Evolutionary conservation across 2,329 filamentous ascomycete genomes (phyloP).

Genomic region (Lanzia echinophila): DNA sequence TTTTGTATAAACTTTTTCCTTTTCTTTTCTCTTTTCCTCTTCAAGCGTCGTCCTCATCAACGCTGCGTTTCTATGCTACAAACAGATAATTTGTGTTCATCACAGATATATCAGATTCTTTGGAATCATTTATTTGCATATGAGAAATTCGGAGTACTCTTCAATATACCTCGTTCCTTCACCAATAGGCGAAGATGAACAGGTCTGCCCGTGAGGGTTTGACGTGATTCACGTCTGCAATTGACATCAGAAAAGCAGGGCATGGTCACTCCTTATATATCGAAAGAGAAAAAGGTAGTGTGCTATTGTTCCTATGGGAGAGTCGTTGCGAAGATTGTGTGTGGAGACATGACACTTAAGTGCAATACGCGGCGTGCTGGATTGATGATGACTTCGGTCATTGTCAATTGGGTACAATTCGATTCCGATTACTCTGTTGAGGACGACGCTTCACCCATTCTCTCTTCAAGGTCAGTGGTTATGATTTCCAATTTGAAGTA

Average conservation of each 20-base stretch:
- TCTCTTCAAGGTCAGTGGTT: constrained; percentile 23
- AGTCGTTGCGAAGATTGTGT: constrained; percentile 93
- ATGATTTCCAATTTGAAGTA: constrained; percentile 7
- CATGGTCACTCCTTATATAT: constrained; percentile 28
- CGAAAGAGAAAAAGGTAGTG: too few relatives aligned
- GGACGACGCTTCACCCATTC: constrained; percentile 29
- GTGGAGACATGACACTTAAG: constrained; percentile 67
- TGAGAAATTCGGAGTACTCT: constrained; percentile 99
- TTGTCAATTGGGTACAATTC: constrained; percentile 30
- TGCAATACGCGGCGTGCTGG: constrained; percentile 86
- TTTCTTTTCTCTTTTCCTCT: constrained; percentile 21
- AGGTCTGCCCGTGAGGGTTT: constrained; percentile 79
- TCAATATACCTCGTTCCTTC: constrained; percentile 48
- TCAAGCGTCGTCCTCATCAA: constrained; percentile 74
- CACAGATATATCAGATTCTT: constrained; percentile 26
- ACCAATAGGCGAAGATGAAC: constrained; percentile 37
- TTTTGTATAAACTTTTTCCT: too few relatives aligned
- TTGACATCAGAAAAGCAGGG: constrained; percentile 90
- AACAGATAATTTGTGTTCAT: constrained; percentile 48
- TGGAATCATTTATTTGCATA: constrained; percentile 51
- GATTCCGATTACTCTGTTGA: constrained; percentile 35
- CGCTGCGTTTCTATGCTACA: constrained; percentile 96
- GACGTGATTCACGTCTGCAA: constrained; percentile 78
- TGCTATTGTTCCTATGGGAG: constrained; percentile 65
- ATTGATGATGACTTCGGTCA: constrained; percentile 21